Conservation (phyloP, 495 filamentous ascomycete genomes). For the Podospora appendiculata region DNA sequence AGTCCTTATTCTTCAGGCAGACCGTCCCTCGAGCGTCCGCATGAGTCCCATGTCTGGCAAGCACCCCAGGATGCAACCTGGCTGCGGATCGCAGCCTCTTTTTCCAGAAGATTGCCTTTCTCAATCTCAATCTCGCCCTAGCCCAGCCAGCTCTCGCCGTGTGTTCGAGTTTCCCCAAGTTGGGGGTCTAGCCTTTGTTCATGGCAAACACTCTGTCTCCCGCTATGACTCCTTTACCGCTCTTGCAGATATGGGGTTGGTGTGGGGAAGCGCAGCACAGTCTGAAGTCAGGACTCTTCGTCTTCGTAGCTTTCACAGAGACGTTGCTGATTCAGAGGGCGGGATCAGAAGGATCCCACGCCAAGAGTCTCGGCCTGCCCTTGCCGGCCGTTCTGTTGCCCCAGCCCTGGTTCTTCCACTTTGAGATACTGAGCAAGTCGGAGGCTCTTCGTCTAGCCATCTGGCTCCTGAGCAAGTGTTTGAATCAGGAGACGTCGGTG, state of each 20-base stretch:
- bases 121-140: background rate
- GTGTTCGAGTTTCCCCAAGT: too few relatives aligned
- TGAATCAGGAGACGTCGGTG: background rate
- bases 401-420: background rate
- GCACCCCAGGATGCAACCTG: background rate
- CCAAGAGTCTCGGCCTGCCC: background rate
- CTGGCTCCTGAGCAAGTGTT: background rate
- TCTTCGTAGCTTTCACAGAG: constrained; percentile 4
- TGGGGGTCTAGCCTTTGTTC: background rate
- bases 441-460: background rate
- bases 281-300: background rate
- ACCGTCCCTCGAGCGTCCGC: background rate
- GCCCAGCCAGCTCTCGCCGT: background rate
- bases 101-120: constrained; percentile 21
- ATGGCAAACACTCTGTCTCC: constrained; percentile 10
- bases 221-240: constrained; percentile 16
- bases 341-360: background rate
- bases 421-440: background rate
- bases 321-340: constrained; percentile 3
- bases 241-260: constrained; percentile 6
- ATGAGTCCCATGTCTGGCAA: constrained; percentile 9
- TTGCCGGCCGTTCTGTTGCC: constrained; percentile 2
- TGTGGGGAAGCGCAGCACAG: constrained; percentile 9
- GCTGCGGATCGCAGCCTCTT: background rate
- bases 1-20: background rate